phyloP scores from a whole-genome alignment of 1,284 basidiomycete species.

The Apiotrichum veenhuisii region DNA sequence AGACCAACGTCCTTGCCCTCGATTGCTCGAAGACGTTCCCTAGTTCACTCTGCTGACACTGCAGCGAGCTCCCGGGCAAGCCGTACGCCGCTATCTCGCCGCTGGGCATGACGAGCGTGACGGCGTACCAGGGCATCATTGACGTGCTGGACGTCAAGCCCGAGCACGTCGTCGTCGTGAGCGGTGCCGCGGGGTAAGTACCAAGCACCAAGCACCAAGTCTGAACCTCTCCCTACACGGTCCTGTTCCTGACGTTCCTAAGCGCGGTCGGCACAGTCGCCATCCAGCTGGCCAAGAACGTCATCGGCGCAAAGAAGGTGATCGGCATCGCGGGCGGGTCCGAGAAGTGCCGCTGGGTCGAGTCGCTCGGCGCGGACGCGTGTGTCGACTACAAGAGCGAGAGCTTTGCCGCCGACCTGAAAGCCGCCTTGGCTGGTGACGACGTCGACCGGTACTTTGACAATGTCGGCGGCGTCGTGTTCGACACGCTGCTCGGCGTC shows the following conservation, averaged over 20 bases:
- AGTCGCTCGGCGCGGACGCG: constrained; percentile 51
- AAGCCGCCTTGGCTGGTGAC: constrained; percentile 12
- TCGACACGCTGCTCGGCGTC: constrained; percentile 43
- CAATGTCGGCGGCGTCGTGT: constrained; percentile 50
- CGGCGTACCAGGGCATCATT: constrained; percentile 40
- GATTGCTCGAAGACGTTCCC: too few species aligned
- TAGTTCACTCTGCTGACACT: neutral
- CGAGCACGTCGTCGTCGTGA: constrained; percentile 45
- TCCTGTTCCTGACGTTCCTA: neutral
- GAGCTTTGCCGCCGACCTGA: neutral
- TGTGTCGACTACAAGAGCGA: constrained; percentile 53
- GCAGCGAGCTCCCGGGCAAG: neutral
- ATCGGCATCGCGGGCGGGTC: constrained; percentile 53
- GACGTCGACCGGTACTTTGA: constrained; percentile 41
- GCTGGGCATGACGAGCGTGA: constrained; percentile 31
- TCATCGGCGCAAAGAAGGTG: constrained; percentile 50
- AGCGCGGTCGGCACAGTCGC: constrained; percentile 36
- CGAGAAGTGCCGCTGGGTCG: constrained; percentile 52
- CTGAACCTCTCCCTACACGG: neutral
- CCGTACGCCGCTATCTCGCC: constrained; percentile 19
- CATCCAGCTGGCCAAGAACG: constrained; percentile 45
- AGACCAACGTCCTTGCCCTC: too few species aligned
- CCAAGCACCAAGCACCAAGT: too few species aligned
- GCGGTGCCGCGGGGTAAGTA: constrained; percentile 43
- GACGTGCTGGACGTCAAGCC: constrained; percentile 41